Conservation (phyloP, 495 filamentous ascomycete genomes). For the Penicillium maclennaniae region DNA sequence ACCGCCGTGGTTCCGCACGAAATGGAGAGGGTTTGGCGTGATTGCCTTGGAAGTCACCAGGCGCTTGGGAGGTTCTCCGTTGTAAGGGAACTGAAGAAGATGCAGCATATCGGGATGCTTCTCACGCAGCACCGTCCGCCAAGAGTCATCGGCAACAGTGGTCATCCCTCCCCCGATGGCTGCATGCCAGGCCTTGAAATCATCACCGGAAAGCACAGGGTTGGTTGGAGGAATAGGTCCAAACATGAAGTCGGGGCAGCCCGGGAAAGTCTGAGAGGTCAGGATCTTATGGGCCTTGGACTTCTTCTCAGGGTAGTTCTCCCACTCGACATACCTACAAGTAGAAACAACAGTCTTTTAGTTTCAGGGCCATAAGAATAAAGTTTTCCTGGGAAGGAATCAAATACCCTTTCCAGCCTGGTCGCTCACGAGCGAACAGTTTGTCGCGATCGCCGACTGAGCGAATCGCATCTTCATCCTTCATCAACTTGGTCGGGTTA, state of each 20-base stretch:
- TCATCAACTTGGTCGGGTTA: conserved; percentile 16
- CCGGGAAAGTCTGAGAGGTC: conserved; percentile 51
- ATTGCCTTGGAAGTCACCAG: conserved; percentile 48
- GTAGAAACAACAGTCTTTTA: background rate
- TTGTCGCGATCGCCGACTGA: conserved; percentile 32
- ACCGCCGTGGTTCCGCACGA: conserved; percentile 65
- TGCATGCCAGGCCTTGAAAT: conserved; percentile 65
- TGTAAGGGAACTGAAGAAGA: conserved; percentile 67
- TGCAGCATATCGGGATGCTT: conserved; percentile 65
- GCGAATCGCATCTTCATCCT: conserved; percentile 33
- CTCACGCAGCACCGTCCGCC: conserved; percentile 55
- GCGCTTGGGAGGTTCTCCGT: conserved; percentile 58
- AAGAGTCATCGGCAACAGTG: conserved; percentile 50
- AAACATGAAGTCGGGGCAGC: conserved; percentile 57
- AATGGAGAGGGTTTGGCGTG: conserved; percentile 57
- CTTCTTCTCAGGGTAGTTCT: conserved; percentile 64
- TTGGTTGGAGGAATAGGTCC: conserved; percentile 58
- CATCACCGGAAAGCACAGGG: conserved; percentile 56
- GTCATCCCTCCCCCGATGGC: conserved; percentile 51
- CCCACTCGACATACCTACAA: conserved; percentile 61
- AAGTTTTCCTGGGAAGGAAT: background rate
- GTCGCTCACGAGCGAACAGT: conserved; percentile 31
- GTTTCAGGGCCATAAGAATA: background rate
- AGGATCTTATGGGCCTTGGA: conserved; percentile 53
- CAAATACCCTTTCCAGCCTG: conserved; percentile 36